These are phyloP conservation scores for Sporisorium sorghi DNA, from an alignment of 1,284 basidiomycete species.

Conservation along the genomic window DNA sequence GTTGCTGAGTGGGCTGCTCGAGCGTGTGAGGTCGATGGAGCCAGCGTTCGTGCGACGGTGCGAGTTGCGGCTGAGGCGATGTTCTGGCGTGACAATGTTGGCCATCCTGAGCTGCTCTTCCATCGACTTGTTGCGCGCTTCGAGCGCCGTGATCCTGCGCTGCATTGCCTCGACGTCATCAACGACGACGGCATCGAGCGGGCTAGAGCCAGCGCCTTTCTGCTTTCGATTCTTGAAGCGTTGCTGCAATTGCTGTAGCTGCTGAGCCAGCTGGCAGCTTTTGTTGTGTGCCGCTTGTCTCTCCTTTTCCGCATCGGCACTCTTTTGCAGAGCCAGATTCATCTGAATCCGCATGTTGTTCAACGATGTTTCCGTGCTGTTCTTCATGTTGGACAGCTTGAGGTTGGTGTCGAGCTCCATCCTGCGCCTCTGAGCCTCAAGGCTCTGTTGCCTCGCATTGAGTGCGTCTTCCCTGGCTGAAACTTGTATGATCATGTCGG, in stretches of 20 bases:
- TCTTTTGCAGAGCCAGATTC: background rate
- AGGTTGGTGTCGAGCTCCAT: background rate
- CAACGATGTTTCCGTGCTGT: background rate
- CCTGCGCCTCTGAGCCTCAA: background rate
- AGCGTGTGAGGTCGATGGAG: constrained; percentile 17
- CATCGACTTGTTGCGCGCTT: constrained; percentile 11
- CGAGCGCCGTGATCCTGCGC: constrained; percentile 22
- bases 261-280: constrained; percentile 23
- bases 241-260: constrained; percentile 22
- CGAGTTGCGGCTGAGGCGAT: constrained; percentile 7
- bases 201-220: background rate
- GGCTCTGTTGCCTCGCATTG: background rate
- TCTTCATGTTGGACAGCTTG: constrained; percentile 8
- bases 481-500: background rate
- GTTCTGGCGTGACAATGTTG: constrained; percentile 11
- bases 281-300: constrained; percentile 18
- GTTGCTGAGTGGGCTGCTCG: constrained; percentile 15
- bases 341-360: background rate
- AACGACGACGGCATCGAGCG: background rate
- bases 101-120: constrained; percentile 6
- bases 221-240: constrained; percentile 1
- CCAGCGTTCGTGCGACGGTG: background rate
- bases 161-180: background rate
- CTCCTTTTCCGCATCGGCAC: constrained; percentile 7
- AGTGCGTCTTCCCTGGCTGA: background rate